Evolutionary conservation across 345 rosid genomes (phyloP).

Genomic region (Capsella bursapastoris): DNA sequence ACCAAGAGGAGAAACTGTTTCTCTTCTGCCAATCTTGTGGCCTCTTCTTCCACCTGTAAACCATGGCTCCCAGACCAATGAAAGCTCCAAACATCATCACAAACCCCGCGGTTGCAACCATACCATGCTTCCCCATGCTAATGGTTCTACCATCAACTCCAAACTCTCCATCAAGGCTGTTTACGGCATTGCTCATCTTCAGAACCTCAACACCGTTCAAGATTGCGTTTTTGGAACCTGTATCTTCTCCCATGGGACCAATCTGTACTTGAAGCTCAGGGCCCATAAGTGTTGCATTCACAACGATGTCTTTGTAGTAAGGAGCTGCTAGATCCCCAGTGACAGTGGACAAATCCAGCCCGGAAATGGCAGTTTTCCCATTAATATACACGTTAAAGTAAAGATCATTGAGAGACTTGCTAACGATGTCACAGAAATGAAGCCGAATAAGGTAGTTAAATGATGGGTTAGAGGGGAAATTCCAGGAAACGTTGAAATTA

Average conservation of each 20-base stretch:
- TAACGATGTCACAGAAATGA: constrained; percentile 83
- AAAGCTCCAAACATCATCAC: constrained; percentile 92
- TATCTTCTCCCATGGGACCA: constrained; percentile 64
- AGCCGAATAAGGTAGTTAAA: constrained; percentile 66
- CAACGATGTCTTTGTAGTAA: constrained; percentile 75
- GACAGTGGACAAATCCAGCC: constrained; percentile 64
- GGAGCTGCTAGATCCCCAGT: constrained; percentile 54
- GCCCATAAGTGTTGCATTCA: constrained; percentile 54
- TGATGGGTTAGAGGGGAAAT: constrained; percentile 56
- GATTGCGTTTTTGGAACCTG: constrained; percentile 62
- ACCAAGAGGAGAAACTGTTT: constrained; percentile 85
- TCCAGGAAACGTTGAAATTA: constrained; percentile 76
- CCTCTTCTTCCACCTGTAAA: constrained; percentile 74
- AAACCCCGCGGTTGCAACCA: constrained; percentile 78
- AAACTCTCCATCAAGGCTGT: constrained; percentile 80
- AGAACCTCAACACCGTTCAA: constrained; percentile 74
- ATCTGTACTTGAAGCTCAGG: constrained; percentile 58
- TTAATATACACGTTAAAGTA: constrained; percentile 78
- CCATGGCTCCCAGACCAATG: constrained; percentile 85
- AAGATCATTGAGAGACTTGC: constrained; percentile 68
- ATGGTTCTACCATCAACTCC: constrained; percentile 61
- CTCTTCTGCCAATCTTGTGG: constrained; percentile 88
- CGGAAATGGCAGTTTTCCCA: constrained; percentile 66
- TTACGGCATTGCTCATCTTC: constrained; percentile 74
- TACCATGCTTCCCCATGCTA: constrained; percentile 44